Evolutionary conservation across 371 early-diverging fungal genomes (phyloP), one percentile per base, ranked within the genome.

Genomic region (Mucor saturninus): DNA sequence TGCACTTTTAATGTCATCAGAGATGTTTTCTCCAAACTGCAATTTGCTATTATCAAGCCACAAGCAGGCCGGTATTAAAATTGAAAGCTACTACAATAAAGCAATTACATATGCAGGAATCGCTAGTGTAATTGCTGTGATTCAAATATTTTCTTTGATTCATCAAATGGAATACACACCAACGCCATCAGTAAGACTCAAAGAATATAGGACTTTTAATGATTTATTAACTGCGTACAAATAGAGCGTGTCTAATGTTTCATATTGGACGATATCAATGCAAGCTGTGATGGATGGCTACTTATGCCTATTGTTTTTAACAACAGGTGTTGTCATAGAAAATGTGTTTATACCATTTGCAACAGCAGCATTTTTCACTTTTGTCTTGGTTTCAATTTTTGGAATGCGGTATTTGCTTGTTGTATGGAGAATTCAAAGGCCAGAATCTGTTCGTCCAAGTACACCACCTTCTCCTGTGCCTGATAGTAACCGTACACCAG

Each of bases 81-180:
- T 81, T 15, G 85, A 85, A 55, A 74, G 69, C 6, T 88, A 83
- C 48, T 83, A 81, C 49, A 67, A 66, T 53, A 87, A 86, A 65
- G 78, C 85, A 2, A 61, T 81, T 32, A 74, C 78, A 32, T 89
- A 86, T 65, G 87, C 89, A 5, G 76, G 80, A 5, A 70, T 85
- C 65, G 83, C 86, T 35, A 81, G 75, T 32, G 65, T 74, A 3
- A 56, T 83, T 6, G 81, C 86, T 0, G 67, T 86, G 26, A 68
- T 83, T 5, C 89, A 91, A 68, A 76, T 87, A 15, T 80, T 83
- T 55, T 68, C 88, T 14, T 61, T 89, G 45, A 83, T 89, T 26
- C 73, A 80, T 49, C 93, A 93, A 72, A 89, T 91, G 87, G 87
- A 87, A 60, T 86, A 84, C 60, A 88, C 92, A 8, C 80, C 83